Base-by-base conservation (phyloP, 768 basidiomycete genomes). In the Podaxis sp. region DNA sequence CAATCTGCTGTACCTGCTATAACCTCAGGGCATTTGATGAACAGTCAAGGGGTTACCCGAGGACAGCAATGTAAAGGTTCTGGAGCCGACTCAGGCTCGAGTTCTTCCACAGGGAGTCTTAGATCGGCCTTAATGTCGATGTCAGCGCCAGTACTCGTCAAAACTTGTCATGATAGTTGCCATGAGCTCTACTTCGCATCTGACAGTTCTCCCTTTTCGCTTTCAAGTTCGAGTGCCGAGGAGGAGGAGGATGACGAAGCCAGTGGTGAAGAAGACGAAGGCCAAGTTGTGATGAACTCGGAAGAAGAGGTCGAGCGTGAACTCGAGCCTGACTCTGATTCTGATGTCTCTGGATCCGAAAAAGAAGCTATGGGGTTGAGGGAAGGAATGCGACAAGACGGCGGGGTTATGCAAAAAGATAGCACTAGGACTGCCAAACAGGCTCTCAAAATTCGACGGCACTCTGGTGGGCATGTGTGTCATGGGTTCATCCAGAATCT, bases 301-400 rank as follows among this genome's bases (percentile, higher is more conserved):
- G 60, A 62, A 49, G 60, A 62, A 55, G 60, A 62, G 44, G 53
- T 62, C 52, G 53, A 62, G 33, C 44, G 28, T 22, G 28, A 62
- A 44, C 53, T 62, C 55, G 53, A 46, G 30, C 40, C n/a, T 62
- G 53, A 26, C 44, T 62, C 53, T 37, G 59, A 44, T 24, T 41
- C 51, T 33, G 53, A 44, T 36, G 24, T 6, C 41, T 55, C 52
- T 36, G 22, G 33, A 3, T 22, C 26, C 28, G 12, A 37, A 28
- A 24, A 33, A 36, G n/a, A 50, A 46, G 53, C 13, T 20, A 33
- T 36, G 28, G 53, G 5, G n/a, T 44, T 13, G 3, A 17, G 11
- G 2, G 15, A 12, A 22, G 49, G 20, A 53, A 28, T 4, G 17
- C 7, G 51, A 15, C 59, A 10, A 26, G 3, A 30, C 15, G 60